Conservation (phyloP, 2,329 filamentous ascomycete species). For the Alternaria angustiovoidea region DNA sequence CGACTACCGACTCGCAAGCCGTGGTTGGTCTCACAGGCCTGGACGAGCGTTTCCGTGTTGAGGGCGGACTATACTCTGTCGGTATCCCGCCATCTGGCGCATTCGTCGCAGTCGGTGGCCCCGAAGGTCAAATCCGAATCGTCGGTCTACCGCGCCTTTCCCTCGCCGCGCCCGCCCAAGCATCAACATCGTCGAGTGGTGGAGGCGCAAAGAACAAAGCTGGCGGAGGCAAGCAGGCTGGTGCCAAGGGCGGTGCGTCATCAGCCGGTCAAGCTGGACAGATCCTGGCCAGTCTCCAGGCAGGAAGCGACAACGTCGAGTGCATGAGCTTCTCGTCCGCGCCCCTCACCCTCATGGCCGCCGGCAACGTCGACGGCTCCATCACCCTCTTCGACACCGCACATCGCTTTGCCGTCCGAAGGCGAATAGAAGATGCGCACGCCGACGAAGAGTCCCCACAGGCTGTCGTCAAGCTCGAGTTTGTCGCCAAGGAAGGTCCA, state of each 20-base stretch:
- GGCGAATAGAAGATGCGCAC: constrained; percentile 82
- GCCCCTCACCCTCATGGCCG: constrained; percentile 67
- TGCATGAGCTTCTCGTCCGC: constrained; percentile 72
- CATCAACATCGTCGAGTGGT: constrained; percentile 52
- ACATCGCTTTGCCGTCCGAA: constrained; percentile 84
- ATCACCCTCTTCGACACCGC: constrained; percentile 89
- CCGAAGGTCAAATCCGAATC: constrained; percentile 83
- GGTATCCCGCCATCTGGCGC: constrained; percentile 81
- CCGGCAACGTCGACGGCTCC: constrained; percentile 69
- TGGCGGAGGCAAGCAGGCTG: constrained; percentile 55
- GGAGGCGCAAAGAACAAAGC: constrained; percentile 60
- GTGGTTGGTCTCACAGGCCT: constrained; percentile 78
- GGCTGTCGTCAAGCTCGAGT: constrained; percentile 92
- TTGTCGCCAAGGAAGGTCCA: constrained; percentile 64
- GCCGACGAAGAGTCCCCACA: constrained; percentile 76
- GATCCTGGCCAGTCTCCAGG: constrained; percentile 84
- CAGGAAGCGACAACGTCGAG: constrained; percentile 82
- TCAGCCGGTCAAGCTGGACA: constrained; percentile 66
- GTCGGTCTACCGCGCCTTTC: constrained; percentile 77
- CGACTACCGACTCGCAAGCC: constrained; percentile 65
- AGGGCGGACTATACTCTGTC: constrained; percentile 89
- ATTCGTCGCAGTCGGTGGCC: constrained; percentile 86
- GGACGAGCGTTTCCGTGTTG: constrained; percentile 90
- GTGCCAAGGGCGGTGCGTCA: constrained; percentile 48
- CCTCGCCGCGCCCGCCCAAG: constrained; percentile 40